Evolutionary conservation across 192 early-diverging fungal species (phyloP).

Genomic region (Allomyces javanicus): DNA sequence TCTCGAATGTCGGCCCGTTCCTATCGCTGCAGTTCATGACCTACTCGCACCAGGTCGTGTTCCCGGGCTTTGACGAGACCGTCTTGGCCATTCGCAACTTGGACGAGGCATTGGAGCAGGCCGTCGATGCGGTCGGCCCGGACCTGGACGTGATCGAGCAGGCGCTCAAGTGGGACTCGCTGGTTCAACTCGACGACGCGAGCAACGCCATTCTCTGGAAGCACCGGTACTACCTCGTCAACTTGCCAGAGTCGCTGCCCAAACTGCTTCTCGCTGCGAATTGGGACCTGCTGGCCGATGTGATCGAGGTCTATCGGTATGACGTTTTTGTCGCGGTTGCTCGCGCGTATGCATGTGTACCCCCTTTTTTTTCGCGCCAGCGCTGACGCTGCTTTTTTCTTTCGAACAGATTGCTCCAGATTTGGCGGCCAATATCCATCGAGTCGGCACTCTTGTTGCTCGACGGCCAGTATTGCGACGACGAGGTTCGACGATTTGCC

Average conservation of each 20-base stretch:
- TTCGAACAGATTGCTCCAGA: neutral
- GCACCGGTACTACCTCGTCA: neutral
- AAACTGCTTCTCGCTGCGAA: neutral
- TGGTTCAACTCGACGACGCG: neutral
- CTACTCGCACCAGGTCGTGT: neutral
- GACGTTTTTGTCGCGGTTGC: too few relatives aligned
- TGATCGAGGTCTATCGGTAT: neutral
- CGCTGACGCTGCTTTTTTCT: too few relatives aligned
- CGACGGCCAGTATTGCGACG: neutral
- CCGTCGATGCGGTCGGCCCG: neutral
- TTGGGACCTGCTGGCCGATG: neutral
- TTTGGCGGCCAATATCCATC: neutral
- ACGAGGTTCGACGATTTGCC: neutral
- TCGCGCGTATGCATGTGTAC: too few relatives aligned
- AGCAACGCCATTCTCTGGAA: neutral
- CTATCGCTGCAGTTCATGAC: neutral
- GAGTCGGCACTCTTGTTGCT: neutral
- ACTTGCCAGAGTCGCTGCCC: neutral
- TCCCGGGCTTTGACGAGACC: neutral
- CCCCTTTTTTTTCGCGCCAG: too few relatives aligned
- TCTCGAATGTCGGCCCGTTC: neutral
- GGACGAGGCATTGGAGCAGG: neutral
- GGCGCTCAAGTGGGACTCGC: neutral
- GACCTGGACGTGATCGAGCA: neutral
- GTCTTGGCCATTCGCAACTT: neutral